Percentiles rank a stretch among this genome's conserved stretches.
phyloP scores from a whole-genome alignment of 345 rosid species.

The Microthlaspi erraticum region DNA sequence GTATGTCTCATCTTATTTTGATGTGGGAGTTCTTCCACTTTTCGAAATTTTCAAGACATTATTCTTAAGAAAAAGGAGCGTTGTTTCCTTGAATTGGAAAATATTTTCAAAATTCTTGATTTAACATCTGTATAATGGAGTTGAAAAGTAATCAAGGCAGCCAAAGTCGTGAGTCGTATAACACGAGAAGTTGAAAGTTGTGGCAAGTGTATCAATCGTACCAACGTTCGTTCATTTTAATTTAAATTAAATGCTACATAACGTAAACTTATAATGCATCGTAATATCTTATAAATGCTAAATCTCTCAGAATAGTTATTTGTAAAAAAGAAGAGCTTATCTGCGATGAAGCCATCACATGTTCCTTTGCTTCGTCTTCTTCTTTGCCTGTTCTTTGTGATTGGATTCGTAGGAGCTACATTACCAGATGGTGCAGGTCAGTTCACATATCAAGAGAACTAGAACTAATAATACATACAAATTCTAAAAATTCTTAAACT shows the following conservation, averaged over 20 bases:
- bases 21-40: too few relatives aligned
- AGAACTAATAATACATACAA: not conserved
- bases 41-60: too few relatives aligned
- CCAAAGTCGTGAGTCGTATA: not conserved
- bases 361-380: slow-evolving; percentile 14
- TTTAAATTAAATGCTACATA: not conserved
- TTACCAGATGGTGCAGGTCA: slow-evolving; percentile 13
- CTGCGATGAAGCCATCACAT: slow-evolving; percentile 16
- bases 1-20: too few relatives aligned
- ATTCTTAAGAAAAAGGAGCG: too few relatives aligned
- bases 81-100: too few relatives aligned
- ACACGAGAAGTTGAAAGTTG: not conserved
- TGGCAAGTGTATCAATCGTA: not conserved
- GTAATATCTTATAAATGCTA: too few relatives aligned
- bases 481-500: too few relatives aligned
- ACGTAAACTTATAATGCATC: not conserved
- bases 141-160: not conserved
- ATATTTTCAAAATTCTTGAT: too few relatives aligned
- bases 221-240: not conserved
- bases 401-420: slow-evolving; percentile 15
- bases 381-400: slow-evolving; percentile 12
- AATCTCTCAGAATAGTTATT: not conserved
- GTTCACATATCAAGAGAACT: not conserved
- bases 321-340: not conserved
- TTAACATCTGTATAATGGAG: too few relatives aligned